Conservation (phyloP, 306 rosid species). For the Abrus precatorius region DNA sequence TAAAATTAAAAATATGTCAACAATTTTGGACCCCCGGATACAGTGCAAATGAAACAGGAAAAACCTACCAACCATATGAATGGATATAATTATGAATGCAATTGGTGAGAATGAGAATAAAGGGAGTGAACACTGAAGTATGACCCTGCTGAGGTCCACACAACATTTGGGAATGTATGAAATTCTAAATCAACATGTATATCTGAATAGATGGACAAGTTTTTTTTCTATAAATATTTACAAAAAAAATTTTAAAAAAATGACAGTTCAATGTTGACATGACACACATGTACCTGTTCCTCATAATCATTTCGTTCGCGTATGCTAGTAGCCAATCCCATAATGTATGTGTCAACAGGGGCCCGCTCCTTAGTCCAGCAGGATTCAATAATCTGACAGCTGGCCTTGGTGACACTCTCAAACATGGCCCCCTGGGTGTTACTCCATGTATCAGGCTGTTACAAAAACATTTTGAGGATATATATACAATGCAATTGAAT, state of each 20-base stretch:
- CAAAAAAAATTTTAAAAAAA: neutral
- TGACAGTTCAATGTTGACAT: constrained; percentile 1
- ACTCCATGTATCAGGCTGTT: constrained; percentile 91
- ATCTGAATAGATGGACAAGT: constrained; percentile 22
- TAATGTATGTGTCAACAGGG: constrained; percentile 93
- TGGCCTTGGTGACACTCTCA: constrained; percentile 86
- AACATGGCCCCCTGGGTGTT: constrained; percentile 87
- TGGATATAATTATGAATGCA: constrained; percentile 31
- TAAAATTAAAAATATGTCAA: constrained; percentile 32
- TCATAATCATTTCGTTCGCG: constrained; percentile 93
- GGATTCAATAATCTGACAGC: constrained; percentile 87
- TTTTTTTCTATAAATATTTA: neutral
- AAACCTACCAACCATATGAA: constrained; percentile 5
- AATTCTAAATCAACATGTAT: constrained; percentile 38
- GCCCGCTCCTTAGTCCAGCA: constrained; percentile 98
- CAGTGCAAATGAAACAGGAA: constrained; percentile 27
- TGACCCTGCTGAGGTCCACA: neutral
- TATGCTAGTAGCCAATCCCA: constrained; percentile 96
- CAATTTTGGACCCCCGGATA: constrained; percentile 25
- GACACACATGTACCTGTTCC: constrained; percentile 72
- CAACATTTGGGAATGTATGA: constrained; percentile 14
- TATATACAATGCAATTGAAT: constrained; percentile 28
- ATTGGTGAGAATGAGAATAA: constrained; percentile 30
- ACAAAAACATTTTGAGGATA: constrained; percentile 46
- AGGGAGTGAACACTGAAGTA: constrained; percentile 24